phyloP scores from a whole-genome alignment of 495 filamentous ascomycete genomes.

The Schizothecium vesticola region DNA sequence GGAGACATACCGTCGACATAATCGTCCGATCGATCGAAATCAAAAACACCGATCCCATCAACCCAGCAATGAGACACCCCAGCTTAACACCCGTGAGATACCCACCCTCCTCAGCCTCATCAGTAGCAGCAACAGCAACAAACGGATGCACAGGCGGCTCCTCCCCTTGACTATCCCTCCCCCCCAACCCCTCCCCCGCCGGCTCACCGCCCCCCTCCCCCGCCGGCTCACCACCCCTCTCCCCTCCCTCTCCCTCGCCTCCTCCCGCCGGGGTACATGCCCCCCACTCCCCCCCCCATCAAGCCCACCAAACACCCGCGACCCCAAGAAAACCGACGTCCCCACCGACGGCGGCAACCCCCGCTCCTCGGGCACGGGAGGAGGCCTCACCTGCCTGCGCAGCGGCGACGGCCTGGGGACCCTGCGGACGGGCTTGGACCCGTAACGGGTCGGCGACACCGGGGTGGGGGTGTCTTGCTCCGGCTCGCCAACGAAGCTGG shows the following conservation, averaged over 20 bases:
- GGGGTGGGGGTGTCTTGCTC: background rate
- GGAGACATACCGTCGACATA: conserved; percentile 35
- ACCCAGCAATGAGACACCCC: conserved; percentile 27
- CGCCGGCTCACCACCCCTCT: background rate
- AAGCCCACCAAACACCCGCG: background rate
- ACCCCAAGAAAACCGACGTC: no score
- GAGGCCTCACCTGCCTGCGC: background rate
- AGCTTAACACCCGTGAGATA: conserved; percentile 30
- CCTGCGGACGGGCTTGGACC: no score
- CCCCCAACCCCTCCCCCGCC: background rate
- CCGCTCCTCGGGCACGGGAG: background rate
- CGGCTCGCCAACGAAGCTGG: no score
- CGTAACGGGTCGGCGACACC: no score
- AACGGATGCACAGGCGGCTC: background rate
- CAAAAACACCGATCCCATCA: conserved; percentile 37
- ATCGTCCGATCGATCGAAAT: conserved; percentile 41
- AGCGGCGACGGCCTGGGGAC: background rate
- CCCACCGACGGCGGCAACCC: no score
- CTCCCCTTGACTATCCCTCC: background rate
- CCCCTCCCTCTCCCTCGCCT: no score
- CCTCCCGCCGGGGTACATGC: no score
- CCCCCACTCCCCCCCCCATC: no score
- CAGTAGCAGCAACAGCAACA: background rate
- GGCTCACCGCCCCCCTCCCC: background rate
- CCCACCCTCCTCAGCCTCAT: conserved; percentile 2